Conservation (phyloP, 495 filamentous ascomycete genomes). For the Xylaria palmicola region DNA sequence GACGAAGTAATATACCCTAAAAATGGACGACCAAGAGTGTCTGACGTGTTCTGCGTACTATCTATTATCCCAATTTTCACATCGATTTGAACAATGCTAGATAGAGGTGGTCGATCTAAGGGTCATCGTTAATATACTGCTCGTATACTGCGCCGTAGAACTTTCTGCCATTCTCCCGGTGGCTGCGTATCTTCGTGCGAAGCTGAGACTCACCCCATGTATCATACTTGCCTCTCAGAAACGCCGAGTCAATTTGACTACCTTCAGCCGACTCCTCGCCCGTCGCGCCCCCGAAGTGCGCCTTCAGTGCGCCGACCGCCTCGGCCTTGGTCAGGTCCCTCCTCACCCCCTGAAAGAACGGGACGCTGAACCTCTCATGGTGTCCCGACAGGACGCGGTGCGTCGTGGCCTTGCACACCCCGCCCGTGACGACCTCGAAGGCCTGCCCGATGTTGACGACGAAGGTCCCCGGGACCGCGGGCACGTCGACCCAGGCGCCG, state of each 20-base stretch:
- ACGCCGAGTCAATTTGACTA: conserved; percentile 40
- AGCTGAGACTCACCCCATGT: conserved; percentile 51
- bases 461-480: conserved; percentile 48
- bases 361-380: conserved; percentile 43
- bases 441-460: conserved; percentile 60
- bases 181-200: conserved; percentile 45
- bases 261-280: conserved; percentile 24
- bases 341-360: conserved; percentile 49
- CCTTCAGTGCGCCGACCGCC: conserved; percentile 31
- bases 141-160: conserved; percentile 43
- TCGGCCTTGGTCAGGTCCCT: conserved; percentile 39
- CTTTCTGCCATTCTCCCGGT: conserved; percentile 40
- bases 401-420: conserved; percentile 52
- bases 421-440: conserved; percentile 56
- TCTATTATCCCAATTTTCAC: too few species aligned
- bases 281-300: conserved; percentile 27
- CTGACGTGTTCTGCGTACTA: too few species aligned
- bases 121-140: conserved; percentile 37
- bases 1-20: conserved; percentile 2
- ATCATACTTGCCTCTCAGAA: conserved; percentile 43
- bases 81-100: neutral
- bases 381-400: conserved; percentile 42
- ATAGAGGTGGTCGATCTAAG: too few species aligned
- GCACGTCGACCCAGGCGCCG: conserved; percentile 52
- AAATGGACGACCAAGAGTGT: neutral